Evolutionary conservation across 1,284 basidiomycete genomes (phyloP), one percentile per base, ranked within the genome.

Genomic region (Takashimella koratensis): DNA sequence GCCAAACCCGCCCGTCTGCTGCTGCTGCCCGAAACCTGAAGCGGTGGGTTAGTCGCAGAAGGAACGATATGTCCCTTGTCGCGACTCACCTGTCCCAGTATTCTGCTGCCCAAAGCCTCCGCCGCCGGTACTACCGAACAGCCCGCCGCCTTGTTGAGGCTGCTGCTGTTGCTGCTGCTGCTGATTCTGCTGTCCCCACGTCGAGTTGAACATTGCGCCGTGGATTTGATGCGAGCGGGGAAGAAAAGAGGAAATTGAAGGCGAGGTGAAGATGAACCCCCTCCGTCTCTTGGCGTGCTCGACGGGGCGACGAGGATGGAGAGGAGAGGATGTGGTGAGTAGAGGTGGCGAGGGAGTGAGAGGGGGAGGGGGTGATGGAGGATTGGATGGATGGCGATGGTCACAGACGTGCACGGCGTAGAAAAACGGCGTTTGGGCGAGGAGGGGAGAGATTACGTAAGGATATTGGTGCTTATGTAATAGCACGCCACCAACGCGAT

Each of bases 161-260:
- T 58, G 60, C 41, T 62, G 54, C 52, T 74, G 76, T 36, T 78
- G n/a, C n/a, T n/a, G n/a, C n/a, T n/a, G n/a, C 60, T 77, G 81
- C 54, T 78, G 78, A 63, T 82, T 81, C 64, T 82, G 81, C 53
- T 74, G 62, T 45, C 69, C 71, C 73, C 73, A 75, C 47, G 63
- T 51, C 27, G 63, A 66, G 45, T 68, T 70, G 49, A 72, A 73
- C 67, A 72, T 72, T 45, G 51, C 55, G 51, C 40, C 19, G 25
- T 16, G 25, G 49, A n/a, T 8, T 27, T 26, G 25, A 8, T 10
- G 23, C 30, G 41, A 20, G 26, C 21, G 36, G 45, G 20, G 36
- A 41, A 45, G 36, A 44, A 45, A n/a, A 39, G 41, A 22, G 25
- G 30, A 27, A 40, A 22, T 24, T 42, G 16, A 30, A 25, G 42